These are phyloP conservation scores for Leavenworthia alabamica DNA, from an alignment of 345 rosid genomes.

Conservation along the genomic window DNA sequence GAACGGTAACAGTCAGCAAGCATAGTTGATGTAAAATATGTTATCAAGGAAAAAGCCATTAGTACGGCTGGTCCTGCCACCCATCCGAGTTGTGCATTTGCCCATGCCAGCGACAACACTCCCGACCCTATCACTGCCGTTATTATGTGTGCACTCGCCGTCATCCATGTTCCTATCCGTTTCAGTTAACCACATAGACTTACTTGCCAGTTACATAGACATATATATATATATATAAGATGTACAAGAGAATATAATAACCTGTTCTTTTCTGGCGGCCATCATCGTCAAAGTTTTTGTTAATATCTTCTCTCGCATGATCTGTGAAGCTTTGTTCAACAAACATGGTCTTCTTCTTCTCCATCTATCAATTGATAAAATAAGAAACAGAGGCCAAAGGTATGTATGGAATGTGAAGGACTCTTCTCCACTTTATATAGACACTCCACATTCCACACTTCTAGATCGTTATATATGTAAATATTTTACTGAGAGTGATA, in stretches of 20 bases:
- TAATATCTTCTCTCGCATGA: conserved; percentile 19
- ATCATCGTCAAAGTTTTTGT: conserved; percentile 62
- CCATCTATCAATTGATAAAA: conserved; percentile 19
- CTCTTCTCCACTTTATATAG: conserved; percentile 28
- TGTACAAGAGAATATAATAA: conserved; percentile 15
- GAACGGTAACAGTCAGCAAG: conserved; percentile 74
- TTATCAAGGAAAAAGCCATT: conserved; percentile 58
- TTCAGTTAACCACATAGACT: background rate
- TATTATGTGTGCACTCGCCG: conserved; percentile 84
- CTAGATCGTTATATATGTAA: background rate
- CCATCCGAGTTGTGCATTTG: conserved; percentile 87
- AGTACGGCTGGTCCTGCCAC: conserved; percentile 67
- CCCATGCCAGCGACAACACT: conserved; percentile 81
- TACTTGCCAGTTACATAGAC: background rate
- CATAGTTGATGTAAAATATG: conserved; percentile 69
- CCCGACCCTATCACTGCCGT: conserved; percentile 95
- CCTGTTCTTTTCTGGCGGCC: conserved; percentile 67
- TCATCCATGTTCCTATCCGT: conserved; percentile 61
- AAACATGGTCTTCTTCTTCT: conserved; percentile 35
- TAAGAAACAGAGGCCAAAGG: conserved; percentile 5
- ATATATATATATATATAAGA: background rate
- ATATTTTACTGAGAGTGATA: background rate
- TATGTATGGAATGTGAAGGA: conserved; percentile 2
- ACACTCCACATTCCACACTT: conserved; percentile 15
- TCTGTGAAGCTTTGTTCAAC: conserved; percentile 35